Conservation (phyloP, 2,329 filamentous ascomycete genomes). For the Plenodomus biglobosus region DNA sequence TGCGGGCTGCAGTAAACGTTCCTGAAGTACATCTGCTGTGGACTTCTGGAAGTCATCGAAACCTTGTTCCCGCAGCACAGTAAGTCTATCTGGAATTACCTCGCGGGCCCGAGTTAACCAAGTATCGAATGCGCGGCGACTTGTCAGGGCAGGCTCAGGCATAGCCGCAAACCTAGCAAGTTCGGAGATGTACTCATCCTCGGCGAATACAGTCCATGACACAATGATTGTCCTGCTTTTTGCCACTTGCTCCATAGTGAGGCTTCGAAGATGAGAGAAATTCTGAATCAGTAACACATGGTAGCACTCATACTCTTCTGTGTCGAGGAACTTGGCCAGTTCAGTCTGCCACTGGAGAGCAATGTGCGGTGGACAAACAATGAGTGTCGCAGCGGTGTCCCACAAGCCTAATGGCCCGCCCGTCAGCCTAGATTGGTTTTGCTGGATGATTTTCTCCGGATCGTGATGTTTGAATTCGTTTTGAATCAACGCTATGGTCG, state of each 20-base stretch:
- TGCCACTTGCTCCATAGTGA: conserved; percentile 50
- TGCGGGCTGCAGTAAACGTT: conserved; percentile 34
- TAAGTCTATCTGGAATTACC: conserved; percentile 49
- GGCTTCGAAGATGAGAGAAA: conserved; percentile 43
- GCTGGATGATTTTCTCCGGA: conserved; percentile 12
- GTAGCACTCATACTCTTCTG: conserved; percentile 33
- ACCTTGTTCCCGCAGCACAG: conserved; percentile 37
- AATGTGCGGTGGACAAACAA: conserved; percentile 60
- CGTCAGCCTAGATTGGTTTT: conserved; percentile 7
- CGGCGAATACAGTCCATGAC: conserved; percentile 54
- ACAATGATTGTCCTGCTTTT: conserved; percentile 59
- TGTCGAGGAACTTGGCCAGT: conserved; percentile 53
- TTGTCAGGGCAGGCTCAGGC: conserved; percentile 38
- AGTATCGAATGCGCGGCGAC: conserved; percentile 54
- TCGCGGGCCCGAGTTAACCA: conserved; percentile 55
- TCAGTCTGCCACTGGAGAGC: conserved; percentile 61
- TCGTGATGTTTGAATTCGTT: conserved; percentile 40
- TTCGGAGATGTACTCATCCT: conserved; percentile 51
- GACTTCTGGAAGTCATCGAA: conserved; percentile 31
- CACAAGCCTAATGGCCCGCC: conserved; percentile 34
- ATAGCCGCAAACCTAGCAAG: conserved; percentile 56
- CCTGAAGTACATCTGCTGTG: conserved; percentile 22
- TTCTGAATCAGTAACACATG: conserved; percentile 51
- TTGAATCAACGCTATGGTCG: conserved; percentile 59
- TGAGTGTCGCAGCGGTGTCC: conserved; percentile 59